Conservation (phyloP, 495 filamentous ascomycete species). For the Aspergillus ellipticus region DNA sequence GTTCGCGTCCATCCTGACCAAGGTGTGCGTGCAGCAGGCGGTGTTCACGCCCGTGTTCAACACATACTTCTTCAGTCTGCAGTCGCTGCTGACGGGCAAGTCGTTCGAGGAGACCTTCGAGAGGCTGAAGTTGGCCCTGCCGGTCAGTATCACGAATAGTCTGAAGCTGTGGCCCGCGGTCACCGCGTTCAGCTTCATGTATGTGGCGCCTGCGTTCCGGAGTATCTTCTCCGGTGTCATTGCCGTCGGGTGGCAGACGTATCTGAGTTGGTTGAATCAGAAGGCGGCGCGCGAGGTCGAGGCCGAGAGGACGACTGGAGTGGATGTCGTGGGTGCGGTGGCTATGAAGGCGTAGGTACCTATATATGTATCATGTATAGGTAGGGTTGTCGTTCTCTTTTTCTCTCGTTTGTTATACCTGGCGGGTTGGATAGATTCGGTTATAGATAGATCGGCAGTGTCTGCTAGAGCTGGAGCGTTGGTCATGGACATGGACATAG, state of each 20-base stretch:
- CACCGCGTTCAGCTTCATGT: constrained; percentile 83
- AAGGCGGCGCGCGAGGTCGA: constrained; percentile 58
- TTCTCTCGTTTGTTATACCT: not conserved
- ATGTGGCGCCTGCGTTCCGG: constrained; percentile 71
- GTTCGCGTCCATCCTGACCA: constrained; percentile 62
- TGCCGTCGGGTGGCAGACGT: constrained; percentile 89
- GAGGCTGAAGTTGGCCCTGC: constrained; percentile 71
- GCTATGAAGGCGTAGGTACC: constrained; percentile 24
- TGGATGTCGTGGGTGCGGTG: constrained; percentile 15
- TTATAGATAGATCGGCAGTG: constrained; percentile 6
- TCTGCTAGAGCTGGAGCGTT: not conserved
- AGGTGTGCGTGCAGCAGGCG: constrained; percentile 77
- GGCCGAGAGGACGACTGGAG: constrained; percentile 24
- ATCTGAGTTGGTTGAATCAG: constrained; percentile 78
- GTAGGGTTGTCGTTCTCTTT: not conserved
- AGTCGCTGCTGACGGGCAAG: constrained; percentile 60
- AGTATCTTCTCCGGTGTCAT: constrained; percentile 72
- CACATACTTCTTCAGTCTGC: constrained; percentile 87
- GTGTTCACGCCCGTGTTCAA: constrained; percentile 87
- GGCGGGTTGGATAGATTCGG: not conserved
- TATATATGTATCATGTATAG: not conserved
- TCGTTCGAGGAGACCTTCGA: constrained; percentile 58
- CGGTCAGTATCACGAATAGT: constrained; percentile 69
- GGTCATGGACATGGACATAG: no score
- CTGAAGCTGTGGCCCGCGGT: constrained; percentile 90